Conservation (phyloP, 345 rosid genomes). For the Pistacia atlantica region DNA sequence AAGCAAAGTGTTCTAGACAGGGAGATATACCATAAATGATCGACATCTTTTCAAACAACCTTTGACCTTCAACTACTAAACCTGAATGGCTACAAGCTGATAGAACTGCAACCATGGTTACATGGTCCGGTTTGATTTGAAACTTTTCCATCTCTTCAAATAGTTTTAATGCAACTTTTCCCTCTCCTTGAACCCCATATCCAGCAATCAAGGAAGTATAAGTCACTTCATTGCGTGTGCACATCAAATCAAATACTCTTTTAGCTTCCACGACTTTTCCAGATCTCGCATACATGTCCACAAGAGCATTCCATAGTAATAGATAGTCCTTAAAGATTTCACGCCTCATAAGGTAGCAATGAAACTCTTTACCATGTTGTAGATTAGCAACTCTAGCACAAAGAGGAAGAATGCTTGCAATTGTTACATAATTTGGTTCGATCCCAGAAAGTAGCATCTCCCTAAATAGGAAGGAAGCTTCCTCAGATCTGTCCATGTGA, state of each 20-base stretch:
- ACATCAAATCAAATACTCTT: conserved; percentile 58
- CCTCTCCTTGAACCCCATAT: conserved; percentile 72
- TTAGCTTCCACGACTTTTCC: conserved; percentile 60
- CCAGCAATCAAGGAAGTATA: conserved; percentile 83
- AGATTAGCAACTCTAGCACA: conserved; percentile 80
- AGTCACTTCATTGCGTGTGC: conserved; percentile 63
- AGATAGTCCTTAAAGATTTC: conserved; percentile 44
- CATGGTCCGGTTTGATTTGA: conserved; percentile 64
- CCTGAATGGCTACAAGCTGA: conserved; percentile 90
- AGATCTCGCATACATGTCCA: conserved; percentile 81
- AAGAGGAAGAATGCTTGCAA: conserved; percentile 76
- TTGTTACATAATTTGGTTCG: conserved; percentile 66
- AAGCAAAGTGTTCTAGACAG: conserved; percentile 58
- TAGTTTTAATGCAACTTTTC: conserved; percentile 47
- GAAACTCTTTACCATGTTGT: conserved; percentile 88
- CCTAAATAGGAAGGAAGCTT: conserved; percentile 60
- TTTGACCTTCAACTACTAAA: conserved; percentile 58
- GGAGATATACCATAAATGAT: conserved; percentile 47
- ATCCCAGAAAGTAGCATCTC: conserved; percentile 64
- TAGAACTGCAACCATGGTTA: conserved; percentile 82
- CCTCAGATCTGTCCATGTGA: conserved; percentile 55
- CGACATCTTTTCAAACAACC: conserved; percentile 51
- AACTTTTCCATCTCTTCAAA: conserved; percentile 57
- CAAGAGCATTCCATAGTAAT: conserved; percentile 68
- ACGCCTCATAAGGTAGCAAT: conserved; percentile 63